Evolutionary conservation across 2,329 filamentous ascomycete genomes (phyloP), one percentile per base, ranked within the genome.

Genomic region (Chaetomium sp.): DNA sequence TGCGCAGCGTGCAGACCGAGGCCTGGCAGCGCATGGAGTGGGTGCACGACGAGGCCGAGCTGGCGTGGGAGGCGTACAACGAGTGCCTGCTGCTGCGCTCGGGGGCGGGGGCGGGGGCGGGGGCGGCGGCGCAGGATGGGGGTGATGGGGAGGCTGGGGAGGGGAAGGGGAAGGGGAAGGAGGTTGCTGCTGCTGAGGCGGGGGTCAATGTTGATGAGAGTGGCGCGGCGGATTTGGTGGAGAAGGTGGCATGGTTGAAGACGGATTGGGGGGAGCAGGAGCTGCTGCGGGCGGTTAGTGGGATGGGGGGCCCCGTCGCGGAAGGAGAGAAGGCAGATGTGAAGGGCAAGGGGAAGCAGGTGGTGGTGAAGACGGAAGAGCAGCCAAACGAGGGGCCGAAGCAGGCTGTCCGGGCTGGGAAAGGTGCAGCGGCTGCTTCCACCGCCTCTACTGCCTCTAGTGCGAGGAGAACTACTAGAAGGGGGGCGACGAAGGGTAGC

Each of bases 1-100:
- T 98, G 68, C 87, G 90, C 70, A 80, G 83, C 53, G 92, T 96
- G 51, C 91, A 96, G 78, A 85, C 87, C 60, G 94, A 99, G 75
- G 80, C 83, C 63, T 99, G 95, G 95, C 85, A 87, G 69, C 85
- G 83, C 67, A 84, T 97, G 75, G 83, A 87, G 67, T 97, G 93
- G 81, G 84, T 90, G 59, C 91, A 96, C 74, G 92, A 96, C 75
- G 90, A 95, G 72, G 86, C 87, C 62, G 83, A 87, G 68, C 85
- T 87, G 64, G 88, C 92, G 3, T 97, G 91, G 86, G 84, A 86
- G 33, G 83, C 88, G 35, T 97, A 93, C 76, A 84, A 89, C 64
- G 86, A 90, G 70, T 89, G 87, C 68, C 84, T 97, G 68, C 89
- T 91, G 68, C 80, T 87, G 57, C 72, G 73, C 21, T 62, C 62